Percentiles rank a stretch among this genome's conserved stretches.
These are phyloP conservation scores for Hymenoscyphus fraxineus DNA, from an alignment of 2,329 filamentous ascomycete genomes.

Conservation along the genomic window DNA sequence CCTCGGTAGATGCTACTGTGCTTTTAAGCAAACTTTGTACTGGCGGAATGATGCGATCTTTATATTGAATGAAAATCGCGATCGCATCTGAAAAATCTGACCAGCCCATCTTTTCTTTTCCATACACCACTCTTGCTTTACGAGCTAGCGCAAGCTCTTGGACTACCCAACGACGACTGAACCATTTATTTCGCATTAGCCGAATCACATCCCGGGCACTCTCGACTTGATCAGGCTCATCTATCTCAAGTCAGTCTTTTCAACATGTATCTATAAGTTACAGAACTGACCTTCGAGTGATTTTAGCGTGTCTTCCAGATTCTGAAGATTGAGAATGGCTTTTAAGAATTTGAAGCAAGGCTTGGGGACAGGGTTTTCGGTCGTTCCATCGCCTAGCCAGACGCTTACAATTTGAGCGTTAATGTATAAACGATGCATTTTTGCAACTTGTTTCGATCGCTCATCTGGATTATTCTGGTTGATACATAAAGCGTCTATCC, in stretches of 20 bases:
- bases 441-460: constrained; percentile 25
- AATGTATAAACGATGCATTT: constrained; percentile 33
- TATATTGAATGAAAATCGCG: constrained; percentile 18
- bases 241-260: background rate
- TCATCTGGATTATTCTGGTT: constrained; percentile 29
- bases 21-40: background rate
- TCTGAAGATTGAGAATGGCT: background rate
- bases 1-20: background rate
- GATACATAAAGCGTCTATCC: constrained; percentile 34
- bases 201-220: background rate
- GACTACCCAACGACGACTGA: constrained; percentile 5
- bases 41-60: constrained; percentile 15
- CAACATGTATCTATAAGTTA: background rate
- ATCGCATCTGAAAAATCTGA: constrained; percentile 25
- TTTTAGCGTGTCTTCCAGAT: background rate
- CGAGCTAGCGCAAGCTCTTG: constrained; percentile 7
- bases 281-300: background rate
- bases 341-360: background rate
- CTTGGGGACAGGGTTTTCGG: background rate
- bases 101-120: constrained; percentile 16
- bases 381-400: constrained; percentile 28
- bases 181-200: constrained; percentile 4
- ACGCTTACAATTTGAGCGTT: constrained; percentile 24
- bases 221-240: background rate
- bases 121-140: background rate